Base-by-base conservation (phyloP, 257 asterid genomes). In the Ballota nigra region DNA sequence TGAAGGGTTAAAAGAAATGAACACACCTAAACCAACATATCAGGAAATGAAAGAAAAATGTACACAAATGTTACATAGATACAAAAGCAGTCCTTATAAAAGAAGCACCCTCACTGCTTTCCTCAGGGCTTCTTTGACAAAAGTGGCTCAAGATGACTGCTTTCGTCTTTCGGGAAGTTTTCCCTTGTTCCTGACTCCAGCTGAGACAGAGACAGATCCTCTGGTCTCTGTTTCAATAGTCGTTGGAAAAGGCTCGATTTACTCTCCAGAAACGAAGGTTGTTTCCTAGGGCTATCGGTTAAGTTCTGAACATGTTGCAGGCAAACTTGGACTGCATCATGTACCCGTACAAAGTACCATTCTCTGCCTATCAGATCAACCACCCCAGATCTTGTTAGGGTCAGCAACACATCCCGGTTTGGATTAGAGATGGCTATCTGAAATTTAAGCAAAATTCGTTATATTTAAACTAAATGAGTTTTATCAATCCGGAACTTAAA, bases 391-490 rank as follows among this genome's bases (percentile, higher is more conserved):
- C 72, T 89, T 18, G 94, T 82, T 22, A 93, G 86, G 34, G 94
- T 87, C 64, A 87, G 76, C 66, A 91, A 81, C 53, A 93, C 98
- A 52, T 91, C 96, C 12, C 86, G 79, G 72, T 93, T 93, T 36
- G 90, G 98, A 79, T 93, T 91, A 74, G 98, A 82, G 66, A 93
- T 79, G 29, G 97, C 98, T 16, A 93, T 86, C 98, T 93, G 96
- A 53, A 77, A 73, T 73, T 43, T n/a, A n/a, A n/a, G n/a, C n/a
- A n/a, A n/a, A n/a, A n/a, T n/a, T n/a, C n/a, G n/a, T n/a, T n/a
- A n/a, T n/a, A n/a, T n/a, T n/a, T n/a, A n/a, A n/a, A n/a, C n/a
- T n/a, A n/a, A n/a, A n/a, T n/a, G n/a, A n/a, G n/a, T n/a, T n/a
- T n/a, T n/a, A n/a, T n/a, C n/a, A n/a, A n/a, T n/a, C n/a, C n/a